Conservation (phyloP, 345 rosid species). For the Boechera stricta region DNA sequence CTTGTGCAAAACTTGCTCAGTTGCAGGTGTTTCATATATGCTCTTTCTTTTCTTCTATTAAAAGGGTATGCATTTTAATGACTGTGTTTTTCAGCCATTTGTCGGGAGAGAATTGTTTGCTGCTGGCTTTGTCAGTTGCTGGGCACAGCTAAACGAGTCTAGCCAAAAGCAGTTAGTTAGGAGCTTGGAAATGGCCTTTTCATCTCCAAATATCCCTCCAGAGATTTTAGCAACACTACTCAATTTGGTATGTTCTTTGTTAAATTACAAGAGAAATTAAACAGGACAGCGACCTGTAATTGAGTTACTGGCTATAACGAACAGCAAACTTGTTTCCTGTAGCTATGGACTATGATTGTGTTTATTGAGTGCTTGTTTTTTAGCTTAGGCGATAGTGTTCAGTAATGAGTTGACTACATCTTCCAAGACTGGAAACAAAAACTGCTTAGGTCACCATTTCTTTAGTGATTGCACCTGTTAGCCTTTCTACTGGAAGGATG, state of each 20-base stretch:
- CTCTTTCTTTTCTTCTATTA: conserved; percentile 22
- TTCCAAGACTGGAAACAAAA: conserved; percentile 18
- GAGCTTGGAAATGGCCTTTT: conserved; percentile 98
- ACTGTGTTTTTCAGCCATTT: conserved; percentile 73
- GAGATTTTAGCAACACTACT: conserved; percentile 97
- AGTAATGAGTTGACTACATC: conserved; percentile 28
- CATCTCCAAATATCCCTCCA: conserved; percentile 96
- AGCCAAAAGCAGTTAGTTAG: conserved; percentile 92
- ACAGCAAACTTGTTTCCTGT: conserved; percentile 25
- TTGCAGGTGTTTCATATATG: conserved; percentile 63
- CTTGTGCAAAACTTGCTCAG: conserved; percentile 98
- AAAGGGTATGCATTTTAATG: conserved; percentile 42
- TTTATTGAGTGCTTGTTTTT: conserved; percentile 33
- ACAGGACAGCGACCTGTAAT: not conserved
- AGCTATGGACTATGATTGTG: conserved; percentile 11
- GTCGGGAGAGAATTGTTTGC: conserved; percentile 98
- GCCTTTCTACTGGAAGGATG: conserved; percentile 18
- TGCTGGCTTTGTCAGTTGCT: conserved; percentile 99
- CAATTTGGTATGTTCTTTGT: conserved; percentile 65
- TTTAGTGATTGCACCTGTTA: conserved; percentile 12
- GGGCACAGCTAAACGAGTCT: conserved; percentile 85
- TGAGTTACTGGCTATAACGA: conserved; percentile 11
- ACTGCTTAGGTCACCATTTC: conserved; percentile 29
- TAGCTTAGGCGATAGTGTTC: conserved; percentile 30
- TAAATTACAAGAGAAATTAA: conserved; percentile 12